phyloP scores from a whole-genome alignment of 2,329 filamentous ascomycete species.

The Juglanconis juglandina region DNA sequence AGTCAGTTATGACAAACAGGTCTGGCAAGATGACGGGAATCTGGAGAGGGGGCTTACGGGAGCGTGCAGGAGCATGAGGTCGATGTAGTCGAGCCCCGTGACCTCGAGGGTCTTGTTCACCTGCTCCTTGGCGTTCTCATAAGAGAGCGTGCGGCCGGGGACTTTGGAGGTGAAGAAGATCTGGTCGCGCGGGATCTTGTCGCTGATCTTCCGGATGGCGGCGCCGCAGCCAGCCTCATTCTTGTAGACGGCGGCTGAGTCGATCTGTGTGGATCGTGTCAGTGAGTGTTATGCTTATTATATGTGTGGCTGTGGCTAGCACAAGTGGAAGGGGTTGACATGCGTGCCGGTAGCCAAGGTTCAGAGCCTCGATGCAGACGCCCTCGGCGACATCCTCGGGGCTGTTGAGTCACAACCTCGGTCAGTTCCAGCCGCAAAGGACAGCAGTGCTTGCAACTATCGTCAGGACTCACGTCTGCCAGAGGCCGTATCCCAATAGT shows the following conservation, averaged over 20 bases:
- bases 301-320: not conserved
- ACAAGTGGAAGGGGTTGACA: constrained; percentile 15
- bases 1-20: no score
- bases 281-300: not conserved
- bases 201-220: constrained; percentile 36
- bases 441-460: not conserved
- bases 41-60: constrained; percentile 28
- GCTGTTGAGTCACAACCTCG: constrained; percentile 21
- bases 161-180: constrained; percentile 58
- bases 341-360: constrained; percentile 53
- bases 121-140: constrained; percentile 61
- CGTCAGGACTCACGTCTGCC: constrained; percentile 43
- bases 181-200: constrained; percentile 41
- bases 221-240: constrained; percentile 50
- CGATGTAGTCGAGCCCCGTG: constrained; percentile 63
- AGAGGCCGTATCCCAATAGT: constrained; percentile 52
- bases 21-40: no score
- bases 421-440: not conserved
- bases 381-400: constrained; percentile 34
- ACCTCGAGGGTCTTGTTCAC: constrained; percentile 61
- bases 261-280: constrained; percentile 37
- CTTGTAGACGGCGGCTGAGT: constrained; percentile 49
- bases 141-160: constrained; percentile 44
- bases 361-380: constrained; percentile 43
- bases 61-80: constrained; percentile 62